phyloP scores from a whole-genome alignment of 805 yeast species.

The Metschnikowia orientalis region DNA sequence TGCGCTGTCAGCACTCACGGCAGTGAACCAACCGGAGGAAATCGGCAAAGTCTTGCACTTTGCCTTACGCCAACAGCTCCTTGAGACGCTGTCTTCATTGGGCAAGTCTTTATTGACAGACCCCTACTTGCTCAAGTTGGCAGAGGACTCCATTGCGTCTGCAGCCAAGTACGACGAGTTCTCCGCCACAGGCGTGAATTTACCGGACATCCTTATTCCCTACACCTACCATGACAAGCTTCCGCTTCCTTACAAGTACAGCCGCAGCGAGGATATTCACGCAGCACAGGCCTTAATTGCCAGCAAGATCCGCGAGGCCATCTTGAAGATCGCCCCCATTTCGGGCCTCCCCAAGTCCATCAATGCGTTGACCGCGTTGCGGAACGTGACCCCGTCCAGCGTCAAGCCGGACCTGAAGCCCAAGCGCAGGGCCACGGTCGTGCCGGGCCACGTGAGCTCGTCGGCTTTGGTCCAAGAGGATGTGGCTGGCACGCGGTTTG shows the following conservation, averaged over 20 bases:
- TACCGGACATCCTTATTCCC: constrained; percentile 41
- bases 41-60: constrained; percentile 71
- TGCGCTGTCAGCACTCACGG: constrained; percentile 78
- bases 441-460: constrained; percentile 33
- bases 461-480: constrained; percentile 39
- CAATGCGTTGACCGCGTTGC: constrained; percentile 65
- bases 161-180: constrained; percentile 37
- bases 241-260: constrained; percentile 34
- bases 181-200: constrained; percentile 37
- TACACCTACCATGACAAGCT: constrained; percentile 34
- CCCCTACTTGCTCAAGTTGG: constrained; percentile 29
- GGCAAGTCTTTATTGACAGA: constrained; percentile 31
- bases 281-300: constrained; percentile 37
- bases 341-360: constrained; percentile 84
- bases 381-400: constrained; percentile 57
- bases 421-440: constrained; percentile 26
- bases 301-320: constrained; percentile 64
- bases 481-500: constrained; percentile 34
- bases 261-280: constrained; percentile 31
- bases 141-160: constrained; percentile 37
- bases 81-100: constrained; percentile 24
- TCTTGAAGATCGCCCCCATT: constrained; percentile 73
- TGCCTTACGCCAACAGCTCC: constrained; percentile 47
- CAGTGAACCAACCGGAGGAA: constrained; percentile 78
- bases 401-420: constrained; percentile 19